Base-by-base conservation (phyloP, 1,284 basidiomycete species). In the Trichosporon ovoides region DNA sequence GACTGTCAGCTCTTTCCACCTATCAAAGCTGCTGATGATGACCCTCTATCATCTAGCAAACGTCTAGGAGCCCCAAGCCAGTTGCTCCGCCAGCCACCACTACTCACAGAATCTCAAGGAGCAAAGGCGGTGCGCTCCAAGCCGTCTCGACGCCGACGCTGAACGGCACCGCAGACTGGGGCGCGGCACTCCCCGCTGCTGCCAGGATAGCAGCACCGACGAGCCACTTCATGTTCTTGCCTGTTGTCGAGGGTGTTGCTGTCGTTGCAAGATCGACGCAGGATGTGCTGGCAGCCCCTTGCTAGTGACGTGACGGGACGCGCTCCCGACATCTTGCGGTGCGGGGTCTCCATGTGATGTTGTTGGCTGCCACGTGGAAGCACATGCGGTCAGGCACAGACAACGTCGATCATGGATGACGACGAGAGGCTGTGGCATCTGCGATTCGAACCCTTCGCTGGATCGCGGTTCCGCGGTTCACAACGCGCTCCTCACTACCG, bases 51-150 rank as follows among this genome's bases (percentile, higher is more conserved):
- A n/a, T n/a, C n/a, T n/a, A n/a, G n/a, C n/a, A n/a, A n/a, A n/a
- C n/a, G n/a, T n/a, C n/a, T n/a, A n/a, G n/a, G n/a, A n/a, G n/a
- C n/a, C n/a, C n/a, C n/a, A n/a, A n/a, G n/a, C n/a, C n/a, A n/a
- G n/a, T n/a, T n/a, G n/a, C n/a, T n/a, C n/a, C n/a, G n/a, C n/a
- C n/a, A n/a, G n/a, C n/a, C n/a, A n/a, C n/a, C n/a, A n/a, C n/a
- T n/a, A 75, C 88, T 70, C 69, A 94, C 88, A 97, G 76, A 53
- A 89, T 83, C 78, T 96, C 93, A 18, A 92, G 81, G 2, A 93
- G 72, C 11, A 87, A 80, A 11, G 88, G 84, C 7, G 88, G 83
- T 18, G 86, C 83, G 4, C 83, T 75, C 89, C 92, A 96, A 53
- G 88, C 87, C 2, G 91, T 87, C 62, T 84, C 83, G 28, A 96